Conservation (phyloP, 306 rosid species). For the Begonia peltatifolia region DNA sequence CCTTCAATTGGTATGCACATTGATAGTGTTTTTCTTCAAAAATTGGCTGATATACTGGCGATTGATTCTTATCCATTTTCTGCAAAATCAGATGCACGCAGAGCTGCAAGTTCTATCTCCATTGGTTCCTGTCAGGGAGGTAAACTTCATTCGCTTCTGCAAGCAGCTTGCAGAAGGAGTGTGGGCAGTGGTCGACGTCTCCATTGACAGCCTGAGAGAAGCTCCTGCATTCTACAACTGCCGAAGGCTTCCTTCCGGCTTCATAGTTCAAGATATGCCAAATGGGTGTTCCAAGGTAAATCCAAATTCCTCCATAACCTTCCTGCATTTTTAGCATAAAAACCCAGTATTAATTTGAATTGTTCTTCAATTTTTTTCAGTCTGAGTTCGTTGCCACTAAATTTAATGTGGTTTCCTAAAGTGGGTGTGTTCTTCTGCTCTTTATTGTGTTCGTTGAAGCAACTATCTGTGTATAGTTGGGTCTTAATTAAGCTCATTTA, state of each 20-base stretch:
- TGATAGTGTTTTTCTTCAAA: neutral
- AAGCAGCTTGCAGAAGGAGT: constrained; percentile 92
- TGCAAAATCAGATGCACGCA: constrained; percentile 56
- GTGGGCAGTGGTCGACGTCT: constrained; percentile 90
- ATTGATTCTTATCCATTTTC: neutral
- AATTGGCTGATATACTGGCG: neutral
- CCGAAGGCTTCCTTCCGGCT: constrained; percentile 91
- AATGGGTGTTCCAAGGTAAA: constrained; percentile 93
- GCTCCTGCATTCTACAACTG: constrained; percentile 34
- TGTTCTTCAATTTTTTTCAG: no score
- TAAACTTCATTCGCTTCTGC: constrained; percentile 74
- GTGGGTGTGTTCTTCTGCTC: no score
- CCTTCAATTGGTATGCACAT: constrained; percentile 55
- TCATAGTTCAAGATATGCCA: constrained; percentile 87
- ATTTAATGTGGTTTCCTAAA: no score
- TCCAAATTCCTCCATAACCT: no score
- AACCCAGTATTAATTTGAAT: neutral
- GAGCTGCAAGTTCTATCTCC: constrained; percentile 95
- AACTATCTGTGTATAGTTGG: no score
- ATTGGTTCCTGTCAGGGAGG: constrained; percentile 80
- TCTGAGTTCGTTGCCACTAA: no score
- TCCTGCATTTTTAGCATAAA: no score
- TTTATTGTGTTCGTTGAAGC: no score
- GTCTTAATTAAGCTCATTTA: no score
- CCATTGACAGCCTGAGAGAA: constrained; percentile 50